Evolutionary conservation across 371 early-diverging fungal species (phyloP), one percentile per base, ranked within the genome.

Genomic region (Mucor plumbeus): DNA sequence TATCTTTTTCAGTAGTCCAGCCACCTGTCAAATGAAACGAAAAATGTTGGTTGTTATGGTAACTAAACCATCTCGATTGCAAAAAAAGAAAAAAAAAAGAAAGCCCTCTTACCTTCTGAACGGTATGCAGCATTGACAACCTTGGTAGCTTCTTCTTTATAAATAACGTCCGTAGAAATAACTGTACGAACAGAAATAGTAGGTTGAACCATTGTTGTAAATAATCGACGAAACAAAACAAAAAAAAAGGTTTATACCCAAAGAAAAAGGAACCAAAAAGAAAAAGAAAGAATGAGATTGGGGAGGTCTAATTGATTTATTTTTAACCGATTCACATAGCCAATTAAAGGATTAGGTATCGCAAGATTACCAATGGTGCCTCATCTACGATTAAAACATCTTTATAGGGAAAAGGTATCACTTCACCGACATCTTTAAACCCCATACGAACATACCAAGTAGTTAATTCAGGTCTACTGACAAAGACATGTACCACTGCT

Each of bases 401-500:
- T 10, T 53, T 53, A 15, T 50, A 8, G 14, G 34, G 53, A 50
- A 82, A 78, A 0, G 71, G 76, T 4, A 73, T 53, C 26, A 67
- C 66, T 63, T 79, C 78, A 38, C 84, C 83, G 15, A 68, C 73
- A 39, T 82, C 83, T 17, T 62, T 64, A 61, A 85, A 86, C 5
- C 86, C 86, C 19, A 86, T 64, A 33, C 78, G 76, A 1, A 47
- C 19, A 56, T 86, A 86, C 86, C 86, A 85, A 8, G 21, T 57
- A 17, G 85, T 60, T 43, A 86, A 66, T 57, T 86, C 86, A 7
- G 61, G 43, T 35, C 81, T 68, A 69, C 75, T 68, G 47, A 72
- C 57, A 19, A 83, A 69, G 0, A 81, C 83, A 65, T 75, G 76
- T 1, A 81, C 70, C 0, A 71, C 47, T 4, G 76, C 74, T 21